These are phyloP conservation scores for Thalassiosira livingstoniorum DNA, from an alignment of 352 stramenopile genomes.

Conservation along the genomic window DNA sequence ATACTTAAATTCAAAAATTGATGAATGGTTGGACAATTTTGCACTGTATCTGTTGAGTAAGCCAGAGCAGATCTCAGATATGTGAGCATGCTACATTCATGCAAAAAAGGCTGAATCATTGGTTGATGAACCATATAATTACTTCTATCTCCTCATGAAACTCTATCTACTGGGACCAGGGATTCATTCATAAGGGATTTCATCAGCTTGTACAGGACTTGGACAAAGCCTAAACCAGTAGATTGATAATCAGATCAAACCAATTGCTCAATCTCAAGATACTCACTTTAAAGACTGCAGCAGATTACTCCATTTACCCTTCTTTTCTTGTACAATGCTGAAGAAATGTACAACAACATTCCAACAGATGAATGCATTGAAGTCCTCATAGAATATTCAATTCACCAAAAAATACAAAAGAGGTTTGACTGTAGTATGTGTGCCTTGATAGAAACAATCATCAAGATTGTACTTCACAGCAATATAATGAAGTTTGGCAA, in stretches of 20 bases:
- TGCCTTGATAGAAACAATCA: not conserved
- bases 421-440: not conserved
- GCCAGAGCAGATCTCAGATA: not conserved
- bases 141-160: slow-evolving; percentile 9
- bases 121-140: slow-evolving; percentile 5
- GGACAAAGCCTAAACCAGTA: not conserved
- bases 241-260: slow-evolving; percentile 9
- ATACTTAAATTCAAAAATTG: not conserved
- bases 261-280: slow-evolving; percentile 3
- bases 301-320: not conserved
- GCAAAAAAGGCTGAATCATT: not conserved
- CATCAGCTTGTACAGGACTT: slow-evolving; percentile 3
- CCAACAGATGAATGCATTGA: not conserved
- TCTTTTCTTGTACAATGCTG: not conserved
- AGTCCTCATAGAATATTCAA: slow-evolving; percentile 1
- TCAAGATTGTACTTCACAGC: slow-evolving; percentile 3
- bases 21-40: slow-evolving; percentile 4
- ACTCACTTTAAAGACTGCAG: slow-evolving; percentile 16
- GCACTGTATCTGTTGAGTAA: no score
- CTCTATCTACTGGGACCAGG: slow-evolving; percentile 2
- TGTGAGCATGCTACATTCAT: not conserved
- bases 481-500: slow-evolving; percentile 15
- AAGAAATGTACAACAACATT: slow-evolving; percentile 25
- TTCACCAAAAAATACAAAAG: not conserved
- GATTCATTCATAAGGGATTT: not conserved